Percentiles rank a stretch among this genome's conserved stretches.
Evolutionary conservation across 257 asterid genomes (phyloP).

Genomic region (Paraleonurus japonicus): DNA sequence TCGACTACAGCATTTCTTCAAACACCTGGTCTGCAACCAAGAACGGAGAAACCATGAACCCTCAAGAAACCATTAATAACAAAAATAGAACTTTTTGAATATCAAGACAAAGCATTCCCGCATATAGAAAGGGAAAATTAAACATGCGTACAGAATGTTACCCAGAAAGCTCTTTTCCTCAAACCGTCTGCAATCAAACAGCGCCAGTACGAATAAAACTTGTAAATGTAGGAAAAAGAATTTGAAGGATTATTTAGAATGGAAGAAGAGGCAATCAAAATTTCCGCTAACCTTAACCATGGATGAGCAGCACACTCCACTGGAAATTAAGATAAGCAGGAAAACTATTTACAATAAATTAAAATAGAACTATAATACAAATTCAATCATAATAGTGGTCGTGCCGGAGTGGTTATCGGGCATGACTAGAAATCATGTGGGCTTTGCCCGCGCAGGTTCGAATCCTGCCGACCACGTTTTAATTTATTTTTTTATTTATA

Average conservation of each 20-base stretch:
- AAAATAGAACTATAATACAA: not conserved
- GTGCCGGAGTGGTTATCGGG: slow-evolving; percentile 99
- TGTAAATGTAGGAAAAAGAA: not conserved
- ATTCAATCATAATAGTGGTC: slow-evolving; percentile 43
- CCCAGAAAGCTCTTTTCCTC: not conserved
- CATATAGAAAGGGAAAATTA: not conserved
- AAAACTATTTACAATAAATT: not conserved
- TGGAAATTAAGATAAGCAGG: slow-evolving; percentile 18
- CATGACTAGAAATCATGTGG: slow-evolving; percentile 99
- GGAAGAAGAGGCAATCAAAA: not conserved
- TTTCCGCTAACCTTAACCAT: slow-evolving; percentile 28
- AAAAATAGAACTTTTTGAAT: not conserved
- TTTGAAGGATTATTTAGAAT: not conserved
- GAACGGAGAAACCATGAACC: not conserved
- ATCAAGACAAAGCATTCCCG: not conserved
- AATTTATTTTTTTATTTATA: not conserved
- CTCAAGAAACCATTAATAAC: not conserved
- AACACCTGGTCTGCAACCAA: slow-evolving; percentile 26
- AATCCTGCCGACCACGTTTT: slow-evolving; percentile 96
- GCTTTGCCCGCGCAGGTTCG: slow-evolving; percentile 99
- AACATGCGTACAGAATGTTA: not conserved
- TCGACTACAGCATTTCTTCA: slow-evolving; percentile 22
- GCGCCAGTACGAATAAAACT: not conserved
- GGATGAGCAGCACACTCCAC: slow-evolving; percentile 22
- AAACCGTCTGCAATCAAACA: not conserved